These are phyloP conservation scores for Craspedostauros australis DNA, from an alignment of 108 stramenopile species.

Conservation along the genomic window DNA sequence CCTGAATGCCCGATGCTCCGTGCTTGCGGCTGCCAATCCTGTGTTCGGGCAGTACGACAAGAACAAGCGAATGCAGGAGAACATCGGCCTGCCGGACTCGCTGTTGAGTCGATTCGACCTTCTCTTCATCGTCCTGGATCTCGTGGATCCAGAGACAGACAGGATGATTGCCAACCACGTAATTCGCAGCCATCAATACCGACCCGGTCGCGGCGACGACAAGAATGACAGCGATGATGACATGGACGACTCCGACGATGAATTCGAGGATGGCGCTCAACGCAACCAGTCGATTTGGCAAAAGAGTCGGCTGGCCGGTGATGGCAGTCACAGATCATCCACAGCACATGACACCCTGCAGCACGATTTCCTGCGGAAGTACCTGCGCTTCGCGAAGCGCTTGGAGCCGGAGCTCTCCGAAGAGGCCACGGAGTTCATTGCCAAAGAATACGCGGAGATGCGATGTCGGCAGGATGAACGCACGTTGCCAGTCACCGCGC, in stretches of 20 bases:
- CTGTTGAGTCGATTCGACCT: conserved; percentile 98
- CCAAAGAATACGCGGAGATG: conserved; percentile 94
- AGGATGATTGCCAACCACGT: conserved; percentile 94
- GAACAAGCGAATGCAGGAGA: conserved; percentile 90
- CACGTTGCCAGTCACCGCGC: conserved; percentile 92
- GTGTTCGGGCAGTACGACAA: conserved; percentile 99
- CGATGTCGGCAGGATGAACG: conserved; percentile 86
- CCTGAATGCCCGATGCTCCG: conserved; percentile 95
- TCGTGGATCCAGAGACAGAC: conserved; percentile 93
- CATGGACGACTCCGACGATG: conserved; percentile 66
- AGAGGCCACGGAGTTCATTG: conserved; percentile 91
- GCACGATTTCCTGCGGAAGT: conserved; percentile 96
- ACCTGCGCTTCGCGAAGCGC: conserved; percentile 95
- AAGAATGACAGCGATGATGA: conserved; percentile 75
- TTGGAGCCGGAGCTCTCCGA: conserved; percentile 88
- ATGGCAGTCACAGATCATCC: too few species aligned
- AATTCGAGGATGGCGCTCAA: conserved; percentile 16
- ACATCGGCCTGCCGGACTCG: conserved; percentile 99
- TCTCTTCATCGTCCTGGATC: conserved; percentile 99
- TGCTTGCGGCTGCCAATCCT: conserved; percentile 98
- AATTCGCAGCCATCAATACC: conserved; percentile 90
- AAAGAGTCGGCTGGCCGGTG: conserved; percentile 46
- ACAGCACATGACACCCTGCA: conserved; percentile 67
- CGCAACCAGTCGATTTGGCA: conserved; percentile 71
- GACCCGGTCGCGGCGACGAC: conserved; percentile 67